A percentile compares a stretch with the other conserved stretches of the same genome.
Evolutionary conservation across 1,284 basidiomycete species (phyloP).

Genomic region (Grifola frondosa): DNA sequence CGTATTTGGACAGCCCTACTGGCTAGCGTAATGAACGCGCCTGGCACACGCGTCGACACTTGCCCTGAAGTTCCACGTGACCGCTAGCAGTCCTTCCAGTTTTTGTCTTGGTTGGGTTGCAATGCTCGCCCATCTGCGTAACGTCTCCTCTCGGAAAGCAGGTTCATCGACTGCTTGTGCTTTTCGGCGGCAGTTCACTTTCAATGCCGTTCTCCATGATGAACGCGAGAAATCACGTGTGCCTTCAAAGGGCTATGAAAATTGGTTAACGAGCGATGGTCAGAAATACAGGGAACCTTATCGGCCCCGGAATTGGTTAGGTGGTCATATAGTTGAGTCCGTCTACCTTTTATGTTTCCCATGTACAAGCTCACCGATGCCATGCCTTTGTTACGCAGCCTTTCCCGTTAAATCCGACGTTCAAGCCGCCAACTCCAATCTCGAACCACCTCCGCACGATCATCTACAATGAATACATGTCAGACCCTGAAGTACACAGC

Average conservation of each 20-base stretch:
- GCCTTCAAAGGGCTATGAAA: conserved; percentile 21
- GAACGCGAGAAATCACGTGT: conserved; percentile 14
- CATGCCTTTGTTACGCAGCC: conserved; percentile 45
- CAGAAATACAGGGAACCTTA: conserved; percentile 38
- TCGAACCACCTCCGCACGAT: conserved; percentile 56
- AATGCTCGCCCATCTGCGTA: conserved; percentile 35
- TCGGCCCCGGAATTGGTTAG: conserved; percentile 56
- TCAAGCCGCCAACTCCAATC: conserved; percentile 73
- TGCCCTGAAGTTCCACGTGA: conserved; percentile 21
- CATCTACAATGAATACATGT: conserved; percentile 59
- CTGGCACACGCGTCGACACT: no score
- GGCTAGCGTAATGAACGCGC: no score
- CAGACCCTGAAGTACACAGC: conserved; percentile 53
- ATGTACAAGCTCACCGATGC: conserved; percentile 14
- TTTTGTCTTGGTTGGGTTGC: conserved; percentile 24
- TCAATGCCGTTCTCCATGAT: conserved; percentile 11
- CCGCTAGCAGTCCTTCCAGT: conserved; percentile 21
- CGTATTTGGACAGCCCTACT: no score
- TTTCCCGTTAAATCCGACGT: conserved; percentile 80
- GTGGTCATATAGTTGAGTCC: conserved; percentile 53
- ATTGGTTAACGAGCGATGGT: conserved; percentile 39
- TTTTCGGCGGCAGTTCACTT: conserved; percentile 20
- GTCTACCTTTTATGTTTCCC: conserved; percentile 18
- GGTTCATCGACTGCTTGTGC: conserved; percentile 17
- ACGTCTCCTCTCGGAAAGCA: conserved; percentile 21